Conservation (phyloP, 176 grass and related monocot species). For the Avena atlantica region DNA sequence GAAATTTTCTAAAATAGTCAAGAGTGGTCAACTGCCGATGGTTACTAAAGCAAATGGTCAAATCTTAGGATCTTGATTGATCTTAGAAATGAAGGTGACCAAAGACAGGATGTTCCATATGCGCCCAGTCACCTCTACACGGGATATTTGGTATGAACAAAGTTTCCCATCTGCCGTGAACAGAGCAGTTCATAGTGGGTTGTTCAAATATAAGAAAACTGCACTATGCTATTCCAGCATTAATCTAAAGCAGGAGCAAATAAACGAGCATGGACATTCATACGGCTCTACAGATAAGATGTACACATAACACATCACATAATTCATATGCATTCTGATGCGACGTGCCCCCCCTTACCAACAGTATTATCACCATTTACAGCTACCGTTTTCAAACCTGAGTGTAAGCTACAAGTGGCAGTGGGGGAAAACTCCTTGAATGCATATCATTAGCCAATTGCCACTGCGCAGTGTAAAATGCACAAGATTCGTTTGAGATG, state of each 20-base stretch:
- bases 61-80: background rate
- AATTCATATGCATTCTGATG: background rate
- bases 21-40: no score
- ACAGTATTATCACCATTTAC: conserved; percentile 5
- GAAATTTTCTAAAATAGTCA: no score
- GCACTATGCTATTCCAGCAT: background rate
- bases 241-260: background rate
- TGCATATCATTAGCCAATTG: background rate
- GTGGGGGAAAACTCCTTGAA: background rate
- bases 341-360: background rate
- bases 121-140: background rate
- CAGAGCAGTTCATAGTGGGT: background rate
- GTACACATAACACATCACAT: background rate
- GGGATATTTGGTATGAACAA: background rate
- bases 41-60: background rate
- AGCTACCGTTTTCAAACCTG: background rate
- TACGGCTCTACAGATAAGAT: background rate
- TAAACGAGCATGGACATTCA: background rate
- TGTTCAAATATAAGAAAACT: background rate
- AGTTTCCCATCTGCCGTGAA: background rate
- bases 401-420: background rate
- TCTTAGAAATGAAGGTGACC: background rate
- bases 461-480: background rate
- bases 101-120: background rate
- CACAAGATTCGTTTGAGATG: background rate